Evolutionary conservation across 2,329 filamentous ascomycete species (phyloP).

Genomic region (Aureobasidium vineae): DNA sequence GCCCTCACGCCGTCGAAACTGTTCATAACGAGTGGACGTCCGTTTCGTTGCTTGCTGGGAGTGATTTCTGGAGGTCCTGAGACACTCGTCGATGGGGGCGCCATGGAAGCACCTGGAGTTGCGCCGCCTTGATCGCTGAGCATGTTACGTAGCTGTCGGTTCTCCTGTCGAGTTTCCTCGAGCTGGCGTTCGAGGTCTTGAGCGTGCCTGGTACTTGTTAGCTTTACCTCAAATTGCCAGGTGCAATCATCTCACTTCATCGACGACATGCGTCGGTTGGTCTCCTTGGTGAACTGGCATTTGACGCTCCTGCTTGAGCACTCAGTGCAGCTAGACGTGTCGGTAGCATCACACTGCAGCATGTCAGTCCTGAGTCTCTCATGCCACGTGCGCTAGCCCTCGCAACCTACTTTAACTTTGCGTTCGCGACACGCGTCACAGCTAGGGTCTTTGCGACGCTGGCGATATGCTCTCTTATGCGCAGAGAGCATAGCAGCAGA

Average conservation of each 20-base stretch:
- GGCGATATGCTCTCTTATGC: slow-evolving; percentile 91
- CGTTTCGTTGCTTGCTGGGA: slow-evolving; percentile 56
- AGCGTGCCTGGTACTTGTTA: slow-evolving; percentile 61
- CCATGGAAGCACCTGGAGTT: slow-evolving; percentile 1
- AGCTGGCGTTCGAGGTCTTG: slow-evolving; percentile 96
- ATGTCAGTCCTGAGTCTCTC: slow-evolving; percentile 21
- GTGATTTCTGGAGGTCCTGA: slow-evolving; percentile 19
- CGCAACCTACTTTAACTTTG: slow-evolving; percentile 59
- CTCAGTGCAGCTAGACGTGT: slow-evolving; percentile 93
- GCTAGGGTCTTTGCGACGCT: slow-evolving; percentile 92
- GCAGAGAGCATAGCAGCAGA: slow-evolving; percentile 59
- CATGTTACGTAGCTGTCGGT: slow-evolving; percentile 68
- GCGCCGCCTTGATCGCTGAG: slow-evolving; percentile 45
- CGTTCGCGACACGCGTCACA: slow-evolving; percentile 94
- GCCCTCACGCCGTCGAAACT: slow-evolving; percentile 69
- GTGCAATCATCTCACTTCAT: slow-evolving; percentile 68
- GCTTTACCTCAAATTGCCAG: neutral
- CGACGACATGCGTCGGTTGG: slow-evolving; percentile 96
- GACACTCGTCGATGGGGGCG: neutral
- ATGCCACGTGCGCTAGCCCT: neutral
- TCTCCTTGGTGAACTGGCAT: slow-evolving; percentile 99
- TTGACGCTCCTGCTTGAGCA: slow-evolving; percentile 96
- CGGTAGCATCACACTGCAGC: slow-evolving; percentile 84
- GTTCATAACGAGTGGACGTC: slow-evolving; percentile 60
- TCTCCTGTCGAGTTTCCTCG: slow-evolving; percentile 74